phyloP scores from a whole-genome alignment of 352 stramenopile genomes.

The Phytophthora syringae region DNA sequence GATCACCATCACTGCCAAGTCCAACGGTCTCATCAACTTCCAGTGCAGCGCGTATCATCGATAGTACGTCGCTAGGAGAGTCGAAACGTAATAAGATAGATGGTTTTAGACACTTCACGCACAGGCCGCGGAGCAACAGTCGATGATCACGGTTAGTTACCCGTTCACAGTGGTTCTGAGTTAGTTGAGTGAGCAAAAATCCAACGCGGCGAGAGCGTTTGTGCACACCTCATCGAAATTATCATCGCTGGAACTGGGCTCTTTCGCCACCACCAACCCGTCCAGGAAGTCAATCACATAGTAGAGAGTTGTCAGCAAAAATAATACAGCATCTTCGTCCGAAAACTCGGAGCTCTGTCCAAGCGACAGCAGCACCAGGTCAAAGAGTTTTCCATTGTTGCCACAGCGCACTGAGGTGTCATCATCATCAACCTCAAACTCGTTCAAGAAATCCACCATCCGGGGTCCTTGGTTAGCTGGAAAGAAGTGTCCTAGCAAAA shows the following conservation, averaged over 20 bases:
- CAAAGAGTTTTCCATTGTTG: slow-evolving; percentile 35
- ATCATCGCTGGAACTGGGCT: slow-evolving; percentile 22
- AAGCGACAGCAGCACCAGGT: slow-evolving; percentile 53
- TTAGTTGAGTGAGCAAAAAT: slow-evolving; percentile 45
- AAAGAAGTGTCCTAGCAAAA: slow-evolving; percentile 63
- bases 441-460: slow-evolving; percentile 59
- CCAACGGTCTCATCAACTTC: slow-evolving; percentile 3
- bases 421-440: slow-evolving; percentile 51
- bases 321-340: slow-evolving; percentile 33
- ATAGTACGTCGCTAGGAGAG: slow-evolving; percentile 51
- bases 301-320: slow-evolving; percentile 52
- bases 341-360: slow-evolving; percentile 42
- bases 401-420: slow-evolving; percentile 1
- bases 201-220: slow-evolving; percentile 43
- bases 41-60: slow-evolving; percentile 39
- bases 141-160: slow-evolving; percentile 16
- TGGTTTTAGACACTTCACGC: slow-evolving; percentile 50
- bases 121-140: slow-evolving; percentile 46
- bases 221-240: slow-evolving; percentile 37
- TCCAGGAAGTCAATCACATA: slow-evolving; percentile 51
- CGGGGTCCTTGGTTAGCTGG: slow-evolving; percentile 49
- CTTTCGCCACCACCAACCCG: slow-evolving; percentile 20
- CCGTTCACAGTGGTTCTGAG: slow-evolving; percentile 16
- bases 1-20: background rate
- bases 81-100: slow-evolving; percentile 67